Conservation (phyloP, 495 filamentous ascomycete genomes). For the Hypoxylon cercidicola region DNA sequence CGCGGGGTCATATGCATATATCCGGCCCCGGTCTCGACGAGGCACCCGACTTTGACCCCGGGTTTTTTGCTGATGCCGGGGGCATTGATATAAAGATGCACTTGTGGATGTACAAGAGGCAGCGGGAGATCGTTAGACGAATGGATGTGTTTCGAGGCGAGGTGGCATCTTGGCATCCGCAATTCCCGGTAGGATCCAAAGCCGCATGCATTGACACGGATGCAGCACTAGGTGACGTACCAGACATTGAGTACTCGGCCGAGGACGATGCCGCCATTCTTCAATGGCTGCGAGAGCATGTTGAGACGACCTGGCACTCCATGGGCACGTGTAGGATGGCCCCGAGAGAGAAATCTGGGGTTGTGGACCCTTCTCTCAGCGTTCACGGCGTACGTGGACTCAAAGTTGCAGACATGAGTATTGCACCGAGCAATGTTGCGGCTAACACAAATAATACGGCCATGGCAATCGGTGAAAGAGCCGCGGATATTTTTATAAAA, state of each 20-base stretch:
- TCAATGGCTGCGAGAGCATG: slow-evolving; percentile 51
- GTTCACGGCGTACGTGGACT: slow-evolving; percentile 57
- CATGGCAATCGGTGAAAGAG: slow-evolving; percentile 62
- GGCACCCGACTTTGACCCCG: slow-evolving; percentile 42
- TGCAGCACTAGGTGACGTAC: slow-evolving; percentile 15
- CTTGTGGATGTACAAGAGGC: slow-evolving; percentile 63
- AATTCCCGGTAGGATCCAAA: slow-evolving; percentile 52
- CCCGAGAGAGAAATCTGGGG: slow-evolving; percentile 45
- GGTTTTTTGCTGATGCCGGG: slow-evolving; percentile 49
- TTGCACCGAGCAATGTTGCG: slow-evolving; percentile 60
- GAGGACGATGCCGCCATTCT: slow-evolving; percentile 62
- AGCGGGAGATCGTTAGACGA: slow-evolving; percentile 64
- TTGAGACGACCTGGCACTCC: slow-evolving; percentile 17
- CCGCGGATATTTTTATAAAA: slow-evolving; percentile 25
- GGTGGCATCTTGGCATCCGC: slow-evolving; percentile 58
- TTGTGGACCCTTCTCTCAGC: slow-evolving; percentile 52
- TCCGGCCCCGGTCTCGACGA: slow-evolving; percentile 41
- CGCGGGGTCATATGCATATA: slow-evolving; percentile 58
- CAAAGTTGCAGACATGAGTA: slow-evolving; percentile 56
- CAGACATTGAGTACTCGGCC: slow-evolving; percentile 53
- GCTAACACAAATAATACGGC: slow-evolving; percentile 64
- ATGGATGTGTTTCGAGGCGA: slow-evolving; percentile 64
- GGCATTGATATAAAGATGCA: slow-evolving; percentile 51
- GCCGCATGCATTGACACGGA: slow-evolving; percentile 46
- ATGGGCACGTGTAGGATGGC: too few species aligned